Evolutionary conservation across 2,329 filamentous ascomycete species (phyloP).

Genomic region (Aspergillus neotritici): DNA sequence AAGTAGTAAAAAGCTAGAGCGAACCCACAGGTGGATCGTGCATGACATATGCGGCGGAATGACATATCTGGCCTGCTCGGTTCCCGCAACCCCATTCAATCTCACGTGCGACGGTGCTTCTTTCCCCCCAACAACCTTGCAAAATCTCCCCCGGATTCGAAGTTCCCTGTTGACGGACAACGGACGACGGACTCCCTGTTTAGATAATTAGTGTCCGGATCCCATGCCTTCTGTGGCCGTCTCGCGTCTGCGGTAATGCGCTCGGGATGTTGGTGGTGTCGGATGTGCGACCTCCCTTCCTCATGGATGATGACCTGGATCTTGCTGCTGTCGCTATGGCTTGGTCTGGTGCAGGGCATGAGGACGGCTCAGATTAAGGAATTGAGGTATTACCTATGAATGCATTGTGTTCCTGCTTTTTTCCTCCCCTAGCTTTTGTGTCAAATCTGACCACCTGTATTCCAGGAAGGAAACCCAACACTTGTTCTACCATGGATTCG

Average conservation of each 20-base stretch:
- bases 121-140: constrained; percentile 6
- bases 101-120: constrained; percentile 14
- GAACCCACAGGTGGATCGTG: too few species aligned
- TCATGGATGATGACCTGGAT: constrained; percentile 31
- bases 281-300: constrained; percentile 31
- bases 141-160: constrained; percentile 3
- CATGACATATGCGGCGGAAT: constrained; percentile 6
- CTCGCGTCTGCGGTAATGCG: constrained; percentile 34
- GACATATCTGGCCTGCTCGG: constrained; percentile 30
- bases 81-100: constrained; percentile 1
- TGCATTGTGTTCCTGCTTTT: not conserved
- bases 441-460: not conserved
- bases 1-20: too few species aligned
- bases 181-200: constrained; percentile 22
- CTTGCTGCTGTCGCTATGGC: constrained; percentile 33
- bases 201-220: constrained; percentile 15
- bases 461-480: constrained; percentile 47
- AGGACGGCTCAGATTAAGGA: constrained; percentile 30
- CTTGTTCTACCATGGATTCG: constrained; percentile 95
- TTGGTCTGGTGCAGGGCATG: constrained; percentile 32
- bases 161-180: constrained; percentile 3
- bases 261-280: constrained; percentile 36
- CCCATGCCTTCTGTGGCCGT: constrained; percentile 20
- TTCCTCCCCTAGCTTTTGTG: not conserved
- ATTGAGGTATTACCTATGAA: constrained; percentile 25